phyloP scores from a whole-genome alignment of 441 rosid species.

The Hura crepitans region DNA sequence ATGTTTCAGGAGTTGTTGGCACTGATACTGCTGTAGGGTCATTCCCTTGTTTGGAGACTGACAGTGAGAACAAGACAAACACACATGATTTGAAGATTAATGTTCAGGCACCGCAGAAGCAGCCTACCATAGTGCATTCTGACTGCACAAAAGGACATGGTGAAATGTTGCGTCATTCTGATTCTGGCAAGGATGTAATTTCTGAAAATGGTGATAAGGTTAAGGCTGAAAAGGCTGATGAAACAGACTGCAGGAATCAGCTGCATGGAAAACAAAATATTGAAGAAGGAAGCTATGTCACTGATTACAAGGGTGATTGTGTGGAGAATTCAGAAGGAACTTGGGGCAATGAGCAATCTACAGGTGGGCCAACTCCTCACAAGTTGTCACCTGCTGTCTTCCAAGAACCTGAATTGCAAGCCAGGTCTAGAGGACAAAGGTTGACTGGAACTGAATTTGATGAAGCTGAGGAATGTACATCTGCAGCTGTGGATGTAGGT shows the following conservation, averaged over 20 bases:
- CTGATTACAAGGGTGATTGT: constrained; percentile 31
- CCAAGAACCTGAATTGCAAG: constrained; percentile 34
- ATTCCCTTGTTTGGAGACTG: constrained; percentile 23
- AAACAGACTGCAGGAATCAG: constrained; percentile 25
- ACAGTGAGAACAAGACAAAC: constrained; percentile 31
- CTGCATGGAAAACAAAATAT: constrained; percentile 26
- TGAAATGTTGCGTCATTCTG: constrained; percentile 26
- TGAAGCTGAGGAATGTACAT: constrained; percentile 47
- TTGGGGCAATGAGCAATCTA: constrained; percentile 27
- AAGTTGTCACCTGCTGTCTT: constrained; percentile 24
- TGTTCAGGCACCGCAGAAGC: constrained; percentile 30
- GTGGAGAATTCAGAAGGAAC: constrained; percentile 28
- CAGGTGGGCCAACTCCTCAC: constrained; percentile 21
- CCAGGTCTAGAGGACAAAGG: constrained; percentile 34
- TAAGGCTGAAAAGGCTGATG: constrained; percentile 36
- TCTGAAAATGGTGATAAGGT: constrained; percentile 33
- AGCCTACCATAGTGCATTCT: constrained; percentile 23
- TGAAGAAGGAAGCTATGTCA: constrained; percentile 27
- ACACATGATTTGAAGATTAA: constrained; percentile 24
- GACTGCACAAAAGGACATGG: constrained; percentile 28
- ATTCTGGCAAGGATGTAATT: constrained; percentile 25
- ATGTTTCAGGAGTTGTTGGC: constrained; percentile 29
- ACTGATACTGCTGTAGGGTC: constrained; percentile 37
- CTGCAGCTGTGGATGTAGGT: constrained; percentile 35
- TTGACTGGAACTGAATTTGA: constrained; percentile 37